These are phyloP conservation scores for Geotrichum fermentans DNA, from an alignment of 1,139 yeast genomes.

Conservation along the genomic window DNA sequence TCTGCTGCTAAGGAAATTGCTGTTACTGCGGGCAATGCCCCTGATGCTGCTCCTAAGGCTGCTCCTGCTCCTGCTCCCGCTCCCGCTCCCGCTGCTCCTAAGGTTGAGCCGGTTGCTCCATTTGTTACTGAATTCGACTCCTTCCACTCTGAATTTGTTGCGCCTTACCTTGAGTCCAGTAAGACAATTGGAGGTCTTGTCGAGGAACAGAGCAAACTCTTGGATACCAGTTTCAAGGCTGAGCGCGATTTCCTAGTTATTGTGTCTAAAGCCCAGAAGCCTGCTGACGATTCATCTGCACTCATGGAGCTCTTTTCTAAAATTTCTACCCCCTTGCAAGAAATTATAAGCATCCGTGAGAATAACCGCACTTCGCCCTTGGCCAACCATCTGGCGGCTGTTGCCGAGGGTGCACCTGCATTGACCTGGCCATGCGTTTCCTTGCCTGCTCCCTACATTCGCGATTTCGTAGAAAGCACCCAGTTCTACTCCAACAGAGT, in stretches of 20 bases:
- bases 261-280: slow-evolving; percentile 60
- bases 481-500: slow-evolving; percentile 92
- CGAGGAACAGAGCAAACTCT: slow-evolving; percentile 20
- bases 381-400: slow-evolving; percentile 69
- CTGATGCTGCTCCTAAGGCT: slow-evolving; percentile 18
- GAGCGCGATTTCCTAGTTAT: slow-evolving; percentile 57
- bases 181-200: slow-evolving; percentile 19
- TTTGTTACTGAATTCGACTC: slow-evolving; percentile 47
- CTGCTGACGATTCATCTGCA: slow-evolving; percentile 47
- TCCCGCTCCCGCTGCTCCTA: slow-evolving; percentile 23
- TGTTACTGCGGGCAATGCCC: slow-evolving; percentile 20
- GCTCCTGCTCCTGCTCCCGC: slow-evolving; percentile 23
- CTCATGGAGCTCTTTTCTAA: slow-evolving; percentile 63
- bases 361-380: slow-evolving; percentile 58
- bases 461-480: slow-evolving; percentile 85
- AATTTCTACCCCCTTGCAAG: slow-evolving; percentile 55
- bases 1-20: slow-evolving; percentile 21
- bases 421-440: slow-evolving; percentile 86
- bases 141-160: slow-evolving; percentile 50
- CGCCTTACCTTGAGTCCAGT: slow-evolving; percentile 44
- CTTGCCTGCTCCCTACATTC: slow-evolving; percentile 63
- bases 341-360: slow-evolving; percentile 65
- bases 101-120: slow-evolving; percentile 22
- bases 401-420: slow-evolving; percentile 85
- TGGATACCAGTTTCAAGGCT: slow-evolving; percentile 56